phyloP scores from a whole-genome alignment of 148 eudicot genomes.

The Amaranthus hypochondriacus region DNA sequence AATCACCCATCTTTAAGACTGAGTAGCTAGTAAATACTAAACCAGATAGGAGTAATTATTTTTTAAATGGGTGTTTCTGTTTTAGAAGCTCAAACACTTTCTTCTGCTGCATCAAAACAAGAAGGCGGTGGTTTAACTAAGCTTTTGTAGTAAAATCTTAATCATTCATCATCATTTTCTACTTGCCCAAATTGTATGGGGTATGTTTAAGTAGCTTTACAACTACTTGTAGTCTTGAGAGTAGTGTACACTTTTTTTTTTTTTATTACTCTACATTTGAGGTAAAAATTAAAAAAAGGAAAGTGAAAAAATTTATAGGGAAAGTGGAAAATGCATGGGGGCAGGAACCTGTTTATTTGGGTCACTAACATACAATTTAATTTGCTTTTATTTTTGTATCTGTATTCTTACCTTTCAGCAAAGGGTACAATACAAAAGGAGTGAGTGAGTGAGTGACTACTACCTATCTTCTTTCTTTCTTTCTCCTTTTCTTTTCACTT shows the following conservation, averaged over 20 bases:
- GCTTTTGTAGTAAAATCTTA: conserved; percentile 22
- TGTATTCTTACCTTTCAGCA: neutral
- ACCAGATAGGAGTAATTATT: too few species aligned
- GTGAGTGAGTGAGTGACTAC: too few species aligned
- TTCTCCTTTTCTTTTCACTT: neutral
- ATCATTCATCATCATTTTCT: neutral
- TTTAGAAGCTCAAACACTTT: neutral
- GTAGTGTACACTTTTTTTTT: neutral
- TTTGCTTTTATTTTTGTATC: neutral
- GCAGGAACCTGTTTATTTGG: conserved; percentile 12
- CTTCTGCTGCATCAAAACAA: conserved; percentile 5
- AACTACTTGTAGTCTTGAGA: neutral
- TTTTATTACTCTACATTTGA: neutral
- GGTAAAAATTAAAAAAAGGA: too few species aligned
- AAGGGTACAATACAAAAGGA: neutral
- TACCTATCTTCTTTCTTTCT: neutral
- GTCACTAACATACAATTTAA: neutral
- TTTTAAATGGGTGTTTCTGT: neutral
- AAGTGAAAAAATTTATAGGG: neutral
- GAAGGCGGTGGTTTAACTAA: conserved; percentile 32
- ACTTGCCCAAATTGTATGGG: neutral
- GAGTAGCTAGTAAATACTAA: neutral
- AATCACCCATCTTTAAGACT: neutral
- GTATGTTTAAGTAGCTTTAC: neutral
- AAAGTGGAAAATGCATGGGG: conserved; percentile 19